Base-by-base conservation (phyloP, 371 early-diverging fungal genomes). In the Syncephalastrum contaminatum region DNA sequence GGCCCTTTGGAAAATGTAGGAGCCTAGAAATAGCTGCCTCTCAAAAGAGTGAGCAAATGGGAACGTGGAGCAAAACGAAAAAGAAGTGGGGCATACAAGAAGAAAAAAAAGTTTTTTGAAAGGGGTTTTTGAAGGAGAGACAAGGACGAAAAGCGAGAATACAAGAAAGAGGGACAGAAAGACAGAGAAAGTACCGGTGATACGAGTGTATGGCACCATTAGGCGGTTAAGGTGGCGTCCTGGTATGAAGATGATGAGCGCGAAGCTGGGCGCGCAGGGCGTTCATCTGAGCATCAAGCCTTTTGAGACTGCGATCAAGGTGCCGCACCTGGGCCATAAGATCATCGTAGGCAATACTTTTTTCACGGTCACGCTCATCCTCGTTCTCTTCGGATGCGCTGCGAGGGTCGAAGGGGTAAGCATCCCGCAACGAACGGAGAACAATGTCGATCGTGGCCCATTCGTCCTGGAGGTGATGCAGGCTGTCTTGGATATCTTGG, bases 291-390 rank as follows among this genome's bases (percentile, higher is more conserved):
- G 43, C 51, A 46, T 66, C 54, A 22, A 67, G 50, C 13, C 63
- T 51, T 36, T 53, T 61, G 6, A 67, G 54, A 24, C 46, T 67
- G 20, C 67, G 59, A 53, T 61, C 63, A n/a, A 67, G 54, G 19
- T 62, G 66, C 6, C 67, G 59, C 15, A 67, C 63, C 21, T 67
- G 67, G 4, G 67, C 67, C 56, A 59, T 59, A 18, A 67, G 40
- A 27, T 67, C 67, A 45, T 67, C 67, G 41, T 67, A 63, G 2
- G 67, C 67, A 56, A 67, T 63, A 44, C 62, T 59, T 19, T 63
- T 30, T 50, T 67, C 67, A 15, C 63, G 63, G 44, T 67, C 67
- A 14, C 58, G 59, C 6, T 67, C 67, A 50, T 67, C 63, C 39
- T 63, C 21, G 40, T 64, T 50, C 48, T 68, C 61, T 36, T 68